Evolutionary conservation across 208 protist species (phyloP), one percentile per base, ranked within the genome.

Genomic region (Novymonas esmeraldas): DNA sequence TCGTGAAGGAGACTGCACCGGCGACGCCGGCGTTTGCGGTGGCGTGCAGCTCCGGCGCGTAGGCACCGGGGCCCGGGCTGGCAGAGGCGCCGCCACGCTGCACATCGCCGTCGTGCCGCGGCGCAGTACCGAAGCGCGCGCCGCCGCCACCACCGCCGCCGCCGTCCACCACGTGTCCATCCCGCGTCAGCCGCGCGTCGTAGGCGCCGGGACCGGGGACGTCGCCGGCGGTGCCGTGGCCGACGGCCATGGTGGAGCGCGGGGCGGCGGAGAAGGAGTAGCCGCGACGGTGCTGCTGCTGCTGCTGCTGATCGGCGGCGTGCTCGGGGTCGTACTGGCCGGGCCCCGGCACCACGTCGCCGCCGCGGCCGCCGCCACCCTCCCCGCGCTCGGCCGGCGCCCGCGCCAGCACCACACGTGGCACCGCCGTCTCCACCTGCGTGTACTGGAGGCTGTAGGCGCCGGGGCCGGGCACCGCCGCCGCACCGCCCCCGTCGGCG

Each of bases 151-250:
- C 33, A 29, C 44, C 45, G 39, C 16, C 59, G 41, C 59, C 45
- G 39, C 38, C 26, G 26, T 38, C 29, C 44, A 52, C 29, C 2
- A 42, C 29, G 13, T 41, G 33, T 29, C 58, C 69, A 26, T 69
- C 60, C n/a, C 61, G 58, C 39, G 42, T 46, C 38, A 60, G 1
- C 10, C 33, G 44, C 24, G 69, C 60, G 14, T 76, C 71, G 46
- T 84, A 84, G 57, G 79, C 64, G n/a, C 83, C 84, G 1, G 84
- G 84, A 20, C 84, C 84, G 41, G 80, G 84, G 28, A 46, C 62
- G 20, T 45, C 54, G 13, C 52, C 36, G 48, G 13, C 20, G 39
- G 26, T 14, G 10, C 5, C 57, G 11, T 26, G n/a, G 18, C 24
- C 57, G 28, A 39, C 51, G 39, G 18, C 54, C 33, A 9, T 36